phyloP scores from a whole-genome alignment of 1,284 basidiomycete species.

The Amylostereum chailletii region DNA sequence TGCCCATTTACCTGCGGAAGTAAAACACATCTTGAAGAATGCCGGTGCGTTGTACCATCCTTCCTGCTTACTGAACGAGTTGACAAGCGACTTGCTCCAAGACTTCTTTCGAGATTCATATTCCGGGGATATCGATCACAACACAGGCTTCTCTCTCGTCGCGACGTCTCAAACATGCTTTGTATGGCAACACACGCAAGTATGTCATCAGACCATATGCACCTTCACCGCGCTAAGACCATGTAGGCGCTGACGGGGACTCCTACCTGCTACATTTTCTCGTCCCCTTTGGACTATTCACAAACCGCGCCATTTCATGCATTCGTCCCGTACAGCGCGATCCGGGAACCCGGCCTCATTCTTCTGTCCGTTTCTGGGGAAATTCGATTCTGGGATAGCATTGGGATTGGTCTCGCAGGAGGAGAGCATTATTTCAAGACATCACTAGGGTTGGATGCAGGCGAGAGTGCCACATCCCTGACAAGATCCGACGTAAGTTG shows the following conservation, averaged over 20 bases:
- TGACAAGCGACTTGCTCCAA: conserved; percentile 18
- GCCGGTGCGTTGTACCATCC: conserved; percentile 37
- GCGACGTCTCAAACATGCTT: conserved; percentile 67
- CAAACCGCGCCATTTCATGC: conserved; percentile 53
- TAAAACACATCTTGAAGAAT: conserved; percentile 59
- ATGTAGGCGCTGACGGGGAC: conserved; percentile 51
- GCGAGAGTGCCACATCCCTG: conserved; percentile 57
- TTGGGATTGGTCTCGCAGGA: conserved; percentile 74
- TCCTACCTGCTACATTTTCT: conserved; percentile 78
- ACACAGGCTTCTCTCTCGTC: conserved; percentile 67
- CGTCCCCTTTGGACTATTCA: conserved; percentile 44
- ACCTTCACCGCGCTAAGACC: background rate
- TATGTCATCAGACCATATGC: conserved; percentile 18
- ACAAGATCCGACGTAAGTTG: conserved; percentile 52
- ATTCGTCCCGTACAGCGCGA: conserved; percentile 59
- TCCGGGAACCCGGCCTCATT: conserved; percentile 71
- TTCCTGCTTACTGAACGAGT: background rate
- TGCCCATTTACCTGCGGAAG: conserved; percentile 61
- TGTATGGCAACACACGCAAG: conserved; percentile 74
- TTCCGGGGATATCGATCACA: conserved; percentile 59
- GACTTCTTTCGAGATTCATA: conserved; percentile 64
- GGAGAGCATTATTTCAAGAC: conserved; percentile 56
- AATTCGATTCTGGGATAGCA: conserved; percentile 73
- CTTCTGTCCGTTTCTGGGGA: conserved; percentile 56
- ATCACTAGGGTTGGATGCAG: conserved; percentile 40